Percentiles rank a stretch among this genome's conserved stretches.
These are phyloP conservation scores for Skeletonema menzelii DNA, from an alignment of 108 stramenopile genomes.

Conservation along the genomic window DNA sequence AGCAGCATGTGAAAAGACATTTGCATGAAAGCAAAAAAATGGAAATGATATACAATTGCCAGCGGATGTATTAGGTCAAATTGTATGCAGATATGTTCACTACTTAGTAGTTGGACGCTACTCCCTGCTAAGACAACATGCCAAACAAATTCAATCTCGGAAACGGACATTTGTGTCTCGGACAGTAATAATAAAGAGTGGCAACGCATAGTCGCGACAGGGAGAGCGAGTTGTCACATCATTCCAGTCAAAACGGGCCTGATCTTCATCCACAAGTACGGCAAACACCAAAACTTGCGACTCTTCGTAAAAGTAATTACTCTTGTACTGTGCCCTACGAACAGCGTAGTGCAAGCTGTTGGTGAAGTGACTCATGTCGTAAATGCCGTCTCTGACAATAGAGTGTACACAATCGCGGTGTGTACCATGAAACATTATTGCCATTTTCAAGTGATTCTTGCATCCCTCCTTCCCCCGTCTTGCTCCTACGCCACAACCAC, in stretches of 20 bases:
- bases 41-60: no score
- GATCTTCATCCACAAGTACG: background rate
- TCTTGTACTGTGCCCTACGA: background rate
- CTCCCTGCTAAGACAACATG: no score
- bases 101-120: no score
- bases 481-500: no score
- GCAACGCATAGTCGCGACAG: background rate
- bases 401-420: background rate
- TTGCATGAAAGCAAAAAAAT: no score
- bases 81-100: no score
- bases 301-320: background rate
- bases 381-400: background rate
- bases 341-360: background rate
- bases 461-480: background rate
- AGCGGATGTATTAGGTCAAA: no score
- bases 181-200: constrained; percentile 1
- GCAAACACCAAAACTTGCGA: background rate
- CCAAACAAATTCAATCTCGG: no score
- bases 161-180: background rate
- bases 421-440: background rate
- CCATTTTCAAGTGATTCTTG: background rate
- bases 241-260: no score
- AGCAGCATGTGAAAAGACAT: no score
- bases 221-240: background rate
- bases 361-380: background rate